A percentile compares a stretch with the other conserved stretches of the same genome.
Evolutionary conservation across 2,329 filamentous ascomycete genomes (phyloP).

Genomic region (Trichoderma asperellum): DNA sequence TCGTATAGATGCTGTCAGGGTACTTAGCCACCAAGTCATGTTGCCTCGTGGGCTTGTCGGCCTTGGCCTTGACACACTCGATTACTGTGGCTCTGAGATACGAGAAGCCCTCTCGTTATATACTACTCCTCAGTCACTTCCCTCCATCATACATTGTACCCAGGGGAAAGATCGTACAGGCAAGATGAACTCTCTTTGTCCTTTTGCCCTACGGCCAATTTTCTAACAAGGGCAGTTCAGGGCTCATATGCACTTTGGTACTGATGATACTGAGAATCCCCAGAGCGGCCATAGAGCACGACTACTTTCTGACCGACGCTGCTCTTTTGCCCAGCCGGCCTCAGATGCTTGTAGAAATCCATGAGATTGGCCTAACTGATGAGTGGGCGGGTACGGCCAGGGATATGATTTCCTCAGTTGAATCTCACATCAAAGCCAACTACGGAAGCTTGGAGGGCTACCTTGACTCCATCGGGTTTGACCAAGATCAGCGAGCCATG

Average conservation of each 20-base stretch:
- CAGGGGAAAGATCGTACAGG: slow-evolving; percentile 79
- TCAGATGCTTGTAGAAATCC: slow-evolving; percentile 68
- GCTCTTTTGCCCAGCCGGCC: slow-evolving; percentile 64
- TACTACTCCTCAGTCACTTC: slow-evolving; percentile 51
- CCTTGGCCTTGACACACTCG: slow-evolving; percentile 70
- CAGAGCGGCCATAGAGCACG: slow-evolving; percentile 63
- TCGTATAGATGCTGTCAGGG: slow-evolving; percentile 68
- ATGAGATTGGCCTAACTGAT: slow-evolving; percentile 70
- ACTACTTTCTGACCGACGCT: slow-evolving; percentile 70
- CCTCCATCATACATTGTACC: slow-evolving; percentile 78
- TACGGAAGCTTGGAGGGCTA: slow-evolving; percentile 72
- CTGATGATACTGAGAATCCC: slow-evolving; percentile 66
- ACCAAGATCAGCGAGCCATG: slow-evolving; percentile 45
- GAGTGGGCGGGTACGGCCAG: slow-evolving; percentile 70
- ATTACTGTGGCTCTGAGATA: slow-evolving; percentile 67
- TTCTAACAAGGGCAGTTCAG: slow-evolving; percentile 44
- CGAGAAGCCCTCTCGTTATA: slow-evolving; percentile 44
- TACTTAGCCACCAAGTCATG: slow-evolving; percentile 74
- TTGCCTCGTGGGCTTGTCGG: slow-evolving; percentile 71
- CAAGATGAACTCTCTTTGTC: slow-evolving; percentile 26
- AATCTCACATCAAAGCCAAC: slow-evolving; percentile 58
- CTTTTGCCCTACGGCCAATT: too few relatives aligned
- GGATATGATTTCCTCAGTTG: slow-evolving; percentile 65
- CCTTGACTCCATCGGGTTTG: slow-evolving; percentile 65
- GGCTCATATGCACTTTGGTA: slow-evolving; percentile 69